A percentile compares a stretch with the other conserved stretches of the same genome.
These are phyloP conservation scores for Arabidopsis thaliana DNA, from an alignment of 345 rosid genomes.

Conservation along the genomic window DNA sequence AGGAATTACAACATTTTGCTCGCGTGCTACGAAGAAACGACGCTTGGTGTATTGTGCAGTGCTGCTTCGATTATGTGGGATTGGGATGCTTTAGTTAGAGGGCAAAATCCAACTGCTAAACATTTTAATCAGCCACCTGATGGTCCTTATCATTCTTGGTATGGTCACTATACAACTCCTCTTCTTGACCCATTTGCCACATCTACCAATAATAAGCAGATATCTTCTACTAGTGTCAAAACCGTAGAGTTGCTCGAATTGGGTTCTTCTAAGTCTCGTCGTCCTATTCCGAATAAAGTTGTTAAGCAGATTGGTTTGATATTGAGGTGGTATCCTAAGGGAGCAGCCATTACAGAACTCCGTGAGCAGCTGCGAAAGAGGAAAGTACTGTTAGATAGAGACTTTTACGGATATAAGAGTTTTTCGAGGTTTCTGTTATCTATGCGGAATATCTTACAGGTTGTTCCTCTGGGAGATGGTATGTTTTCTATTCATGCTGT, in stretches of 20 bases:
- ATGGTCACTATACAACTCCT: slow-evolving; percentile 72
- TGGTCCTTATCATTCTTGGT: slow-evolving; percentile 93
- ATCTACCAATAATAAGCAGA: slow-evolving; percentile 29
- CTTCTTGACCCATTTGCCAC: slow-evolving; percentile 69
- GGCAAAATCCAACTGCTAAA: slow-evolving; percentile 56
- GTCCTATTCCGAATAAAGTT: slow-evolving; percentile 57
- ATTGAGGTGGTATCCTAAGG: slow-evolving; percentile 59
- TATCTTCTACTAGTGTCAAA: slow-evolving; percentile 35
- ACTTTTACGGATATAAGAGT: slow-evolving; percentile 65
- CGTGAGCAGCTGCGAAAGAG: slow-evolving; percentile 58
- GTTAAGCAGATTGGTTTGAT: slow-evolving; percentile 55
- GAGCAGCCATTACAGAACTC: slow-evolving; percentile 58
- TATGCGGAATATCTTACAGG: slow-evolving; percentile 64
- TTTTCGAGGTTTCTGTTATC: slow-evolving; percentile 68
- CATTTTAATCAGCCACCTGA: slow-evolving; percentile 91
- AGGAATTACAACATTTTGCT: slow-evolving; percentile 87
- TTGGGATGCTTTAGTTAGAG: slow-evolving; percentile 67
- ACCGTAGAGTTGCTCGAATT: slow-evolving; percentile 43
- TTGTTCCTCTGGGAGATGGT: slow-evolving; percentile 54
- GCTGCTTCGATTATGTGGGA: slow-evolving; percentile 96
- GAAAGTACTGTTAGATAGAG: slow-evolving; percentile 52
- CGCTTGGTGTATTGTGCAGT: slow-evolving; percentile 67
- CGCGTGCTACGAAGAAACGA: slow-evolving; percentile 52
- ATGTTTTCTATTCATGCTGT: slow-evolving; percentile 42
- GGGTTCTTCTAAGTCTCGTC: slow-evolving; percentile 3